Conservation (phyloP, 352 stramenopile genomes). For the Phytophthora uliginosa region DNA sequence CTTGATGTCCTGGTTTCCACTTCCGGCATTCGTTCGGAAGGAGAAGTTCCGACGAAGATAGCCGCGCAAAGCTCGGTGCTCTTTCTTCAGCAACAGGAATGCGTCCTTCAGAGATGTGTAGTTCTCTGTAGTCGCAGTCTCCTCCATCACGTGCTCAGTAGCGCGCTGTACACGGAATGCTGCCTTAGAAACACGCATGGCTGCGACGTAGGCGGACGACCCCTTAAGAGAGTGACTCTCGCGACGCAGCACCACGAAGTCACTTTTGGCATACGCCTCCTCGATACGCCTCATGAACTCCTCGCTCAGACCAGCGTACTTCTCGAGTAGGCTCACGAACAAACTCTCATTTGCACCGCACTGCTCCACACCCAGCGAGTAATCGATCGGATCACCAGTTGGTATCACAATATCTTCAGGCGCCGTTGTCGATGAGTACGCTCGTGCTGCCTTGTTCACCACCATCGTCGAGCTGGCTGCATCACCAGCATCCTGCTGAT, state of each 20-base stretch:
- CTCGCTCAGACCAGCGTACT: slow-evolving; percentile 78
- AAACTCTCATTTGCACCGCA: slow-evolving; percentile 85
- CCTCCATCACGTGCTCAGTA: slow-evolving; percentile 83
- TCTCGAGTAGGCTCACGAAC: slow-evolving; percentile 87
- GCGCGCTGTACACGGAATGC: slow-evolving; percentile 84
- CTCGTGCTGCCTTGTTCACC: slow-evolving; percentile 46
- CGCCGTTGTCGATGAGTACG: slow-evolving; percentile 54
- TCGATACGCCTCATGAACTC: slow-evolving; percentile 86
- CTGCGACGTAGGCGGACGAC: slow-evolving; percentile 88
- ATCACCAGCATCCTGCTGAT: slow-evolving; percentile 34
- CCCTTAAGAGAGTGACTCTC: slow-evolving; percentile 91
- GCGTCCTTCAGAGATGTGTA: slow-evolving; percentile 49
- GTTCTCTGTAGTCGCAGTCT: slow-evolving; percentile 44
- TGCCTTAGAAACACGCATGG: slow-evolving; percentile 85
- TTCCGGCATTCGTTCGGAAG: slow-evolving; percentile 56
- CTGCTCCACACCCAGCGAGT: slow-evolving; percentile 82
- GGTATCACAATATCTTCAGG: slow-evolving; percentile 82
- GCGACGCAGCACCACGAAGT: slow-evolving; percentile 75
- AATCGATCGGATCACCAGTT: slow-evolving; percentile 84
- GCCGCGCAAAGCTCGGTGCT: slow-evolving; percentile 78
- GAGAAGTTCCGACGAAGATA: slow-evolving; percentile 89
- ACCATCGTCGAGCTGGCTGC: slow-evolving; percentile 36
- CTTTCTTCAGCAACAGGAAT: slow-evolving; percentile 73
- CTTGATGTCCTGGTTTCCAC: slow-evolving; percentile 44
- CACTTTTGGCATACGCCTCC: slow-evolving; percentile 52